A percentile compares a stretch with the other conserved stretches of the same genome.
These are phyloP conservation scores for Colletotrichum sp. DNA, from an alignment of 2,329 filamentous ascomycete species.

Conservation along the genomic window DNA sequence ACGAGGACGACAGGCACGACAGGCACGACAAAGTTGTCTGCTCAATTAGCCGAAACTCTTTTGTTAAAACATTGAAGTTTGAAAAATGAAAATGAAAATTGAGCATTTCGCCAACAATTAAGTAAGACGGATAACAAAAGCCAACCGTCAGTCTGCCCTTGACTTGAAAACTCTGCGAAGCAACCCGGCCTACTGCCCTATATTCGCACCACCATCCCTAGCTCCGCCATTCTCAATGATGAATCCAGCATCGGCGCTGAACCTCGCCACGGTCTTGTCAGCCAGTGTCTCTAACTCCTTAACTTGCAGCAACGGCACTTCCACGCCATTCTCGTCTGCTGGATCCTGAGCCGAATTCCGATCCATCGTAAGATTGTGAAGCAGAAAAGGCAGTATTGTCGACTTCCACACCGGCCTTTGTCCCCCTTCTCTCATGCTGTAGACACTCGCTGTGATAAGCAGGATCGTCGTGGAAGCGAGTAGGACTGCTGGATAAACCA, in stretches of 20 bases:
- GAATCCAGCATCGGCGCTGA: neutral
- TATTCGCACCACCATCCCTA: fast-evolving
- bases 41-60: too few species aligned
- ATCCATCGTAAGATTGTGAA: fast-evolving
- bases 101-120: too few species aligned
- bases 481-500: fast-evolving
- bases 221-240: neutral
- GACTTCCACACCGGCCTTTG: neutral
- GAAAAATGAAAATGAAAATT: too few species aligned
- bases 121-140: too few species aligned
- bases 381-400: neutral
- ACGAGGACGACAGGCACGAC: too few species aligned
- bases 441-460: fast-evolving
- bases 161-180: neutral
- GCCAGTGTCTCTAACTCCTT: neutral
- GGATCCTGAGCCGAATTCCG: fast-evolving
- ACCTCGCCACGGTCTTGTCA: neutral
- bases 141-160: fast-evolving
- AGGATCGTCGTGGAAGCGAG: neutral
- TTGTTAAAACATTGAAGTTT: too few species aligned
- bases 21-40: too few species aligned
- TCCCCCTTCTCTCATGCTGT: fast-evolving
- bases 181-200: neutral
- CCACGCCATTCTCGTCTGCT: fast-evolving
- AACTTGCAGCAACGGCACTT: neutral